Base-by-base conservation (phyloP, 139 green algal genomes). In the Gonium pectorale region DNA sequence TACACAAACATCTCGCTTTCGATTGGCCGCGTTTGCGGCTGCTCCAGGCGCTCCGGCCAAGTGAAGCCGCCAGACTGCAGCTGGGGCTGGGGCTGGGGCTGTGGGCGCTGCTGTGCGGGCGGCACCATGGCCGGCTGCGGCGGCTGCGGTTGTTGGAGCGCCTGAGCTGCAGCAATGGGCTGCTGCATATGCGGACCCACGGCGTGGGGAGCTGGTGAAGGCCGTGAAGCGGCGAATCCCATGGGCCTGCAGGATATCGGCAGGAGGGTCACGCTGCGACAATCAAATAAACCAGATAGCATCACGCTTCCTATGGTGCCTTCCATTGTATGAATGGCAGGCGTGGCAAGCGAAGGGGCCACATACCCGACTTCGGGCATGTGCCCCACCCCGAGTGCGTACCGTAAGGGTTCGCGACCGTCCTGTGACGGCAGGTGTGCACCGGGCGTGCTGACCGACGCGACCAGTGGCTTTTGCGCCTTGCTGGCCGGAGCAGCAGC, bases 1-100 rank as follows among this genome's bases (percentile, higher is more conserved):
- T 94, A 90, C 46, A 99, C 93, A 33, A 82, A 94, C 60, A 95
- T 93, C 52, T 95, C 93, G 78, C 97, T 95, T 78, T 98, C 96
- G 41, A 80, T 91, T 49, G 81, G 88, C 29, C 78, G 81, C 27
- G 35, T 44, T 63, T 91, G 90, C 35, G 64, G 81, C 56, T 89
- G 83, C 13, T 88, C 67, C 54, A 90, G 67, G 1, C 83, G 79
- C 70, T 91, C 80, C 37, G 85, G 79, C 52, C 67, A 83, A 75
- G 43, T 73, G 60, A 54, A 68, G 5, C n/a, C 46, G n/a, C 38
- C 77, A 41, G 33, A 1, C 59, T 62, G 59, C 13, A 27, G 56
- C 51, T 75, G 24, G 24, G 22, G 52, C 68, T 80, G 84, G 81
- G 33, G 38, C 38, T 79, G 73, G 37, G 71, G 67, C 75, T 89